Conservation (phyloP, 495 filamentous ascomycete genomes). For the Cudoniella acicularis region DNA sequence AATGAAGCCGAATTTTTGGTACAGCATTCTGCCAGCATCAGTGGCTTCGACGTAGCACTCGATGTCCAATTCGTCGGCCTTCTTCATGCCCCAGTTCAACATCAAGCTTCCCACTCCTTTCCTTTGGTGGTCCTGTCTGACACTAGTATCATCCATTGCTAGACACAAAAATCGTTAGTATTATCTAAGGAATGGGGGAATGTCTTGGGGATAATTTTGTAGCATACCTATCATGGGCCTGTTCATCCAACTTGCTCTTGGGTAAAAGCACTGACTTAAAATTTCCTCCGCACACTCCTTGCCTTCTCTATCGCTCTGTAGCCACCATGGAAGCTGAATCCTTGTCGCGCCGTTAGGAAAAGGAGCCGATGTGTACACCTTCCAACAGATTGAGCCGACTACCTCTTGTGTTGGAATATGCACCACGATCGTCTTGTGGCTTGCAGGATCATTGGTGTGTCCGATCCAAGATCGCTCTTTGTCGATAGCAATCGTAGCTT, state of each 20-base stretch:
- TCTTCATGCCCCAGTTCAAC: background rate
- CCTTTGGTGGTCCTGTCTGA: background rate
- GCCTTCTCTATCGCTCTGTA: background rate
- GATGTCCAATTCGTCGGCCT: background rate
- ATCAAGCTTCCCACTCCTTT: background rate
- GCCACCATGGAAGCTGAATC: background rate
- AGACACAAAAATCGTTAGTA: too few relatives aligned
- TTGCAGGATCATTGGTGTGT: background rate
- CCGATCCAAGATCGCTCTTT: background rate
- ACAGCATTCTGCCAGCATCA: background rate
- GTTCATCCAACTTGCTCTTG: background rate
- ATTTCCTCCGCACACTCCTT: background rate
- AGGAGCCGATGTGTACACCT: background rate
- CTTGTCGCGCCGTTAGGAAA: background rate
- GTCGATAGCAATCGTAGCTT: background rate
- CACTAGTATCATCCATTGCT: background rate
- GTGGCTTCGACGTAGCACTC: background rate
- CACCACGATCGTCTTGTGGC: background rate
- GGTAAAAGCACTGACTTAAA: background rate
- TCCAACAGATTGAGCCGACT: background rate
- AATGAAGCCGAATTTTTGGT: background rate
- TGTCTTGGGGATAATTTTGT: background rate
- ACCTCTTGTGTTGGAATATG: background rate
- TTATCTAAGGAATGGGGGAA: too few relatives aligned
- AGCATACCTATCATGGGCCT: background rate